Evolutionary conservation across 208 protist genomes (phyloP), one percentile per base, ranked within the genome.

Genomic region (Novymonas esmeraldas): DNA sequence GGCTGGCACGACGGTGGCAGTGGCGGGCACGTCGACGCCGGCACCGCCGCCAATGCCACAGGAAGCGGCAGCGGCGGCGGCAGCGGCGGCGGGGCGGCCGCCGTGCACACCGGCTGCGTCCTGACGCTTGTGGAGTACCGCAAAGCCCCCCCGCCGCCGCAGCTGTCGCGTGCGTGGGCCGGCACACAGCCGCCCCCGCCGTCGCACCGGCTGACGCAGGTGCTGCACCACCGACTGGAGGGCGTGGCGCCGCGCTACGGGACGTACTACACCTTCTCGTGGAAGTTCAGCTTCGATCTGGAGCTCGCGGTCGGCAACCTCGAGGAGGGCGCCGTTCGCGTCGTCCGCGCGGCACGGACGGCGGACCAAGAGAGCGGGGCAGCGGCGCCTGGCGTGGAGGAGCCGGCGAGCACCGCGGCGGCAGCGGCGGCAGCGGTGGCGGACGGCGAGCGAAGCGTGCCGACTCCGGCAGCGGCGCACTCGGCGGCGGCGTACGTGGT

Each of bases 251-350:
- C 71, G 9, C 77, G 67, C 34, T 76, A 81, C 60, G 68, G 72
- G 29, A 61, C 64, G 2, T 81, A 63, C 71, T 85, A 77, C 64
- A 84, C 71, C 67, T 85, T 87, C 58, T 90, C 87, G 28, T 95
- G 90, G 90, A 93, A 95, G 79, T 93, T 93, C 56, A 86, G 81
- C 70, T 73, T 68, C 33, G 75, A 88, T 34, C 61, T 87, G 24
- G 82, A 93, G 78, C 49, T 95, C 22, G 80, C 72, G 13, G 58
- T 95, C 13, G 71, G 80, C 57, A 92, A 93, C 62, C 29, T 88
- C 14, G 74, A 76, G 60, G 84, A 91, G 36, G 82, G 84, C n/a
- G 60, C 62, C 36, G 38, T 92, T 69, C 70, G 71, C 45, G 72
- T 95, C 58, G 38, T 95, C 55, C 76, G 85, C 36, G 54, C 58